phyloP scores from a whole-genome alignment of 805 yeast genomes.

The Barnettozyma pratensis region DNA sequence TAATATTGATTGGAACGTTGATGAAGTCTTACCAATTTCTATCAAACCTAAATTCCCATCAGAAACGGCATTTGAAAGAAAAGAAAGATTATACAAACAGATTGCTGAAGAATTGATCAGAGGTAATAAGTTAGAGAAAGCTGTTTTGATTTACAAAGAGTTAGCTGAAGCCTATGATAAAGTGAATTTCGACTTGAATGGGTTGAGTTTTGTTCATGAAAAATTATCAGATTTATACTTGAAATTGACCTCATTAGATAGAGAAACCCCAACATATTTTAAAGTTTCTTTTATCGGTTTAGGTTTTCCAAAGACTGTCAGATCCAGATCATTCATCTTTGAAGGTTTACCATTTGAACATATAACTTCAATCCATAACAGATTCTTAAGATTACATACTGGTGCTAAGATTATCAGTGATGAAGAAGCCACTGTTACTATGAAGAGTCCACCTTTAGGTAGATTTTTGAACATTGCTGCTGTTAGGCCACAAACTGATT shows the following conservation, averaged over 20 bases:
- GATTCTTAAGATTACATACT: slow-evolving; percentile 70
- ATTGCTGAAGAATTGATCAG: slow-evolving; percentile 65
- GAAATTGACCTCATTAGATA: slow-evolving; percentile 61
- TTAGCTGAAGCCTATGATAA: slow-evolving; percentile 69
- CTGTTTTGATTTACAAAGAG: slow-evolving; percentile 73
- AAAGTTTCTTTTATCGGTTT: slow-evolving; percentile 75
- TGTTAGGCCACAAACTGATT: slow-evolving; percentile 63
- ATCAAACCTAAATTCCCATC: slow-evolving; percentile 69
- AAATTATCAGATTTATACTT: slow-evolving; percentile 64
- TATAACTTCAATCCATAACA: slow-evolving; percentile 73
- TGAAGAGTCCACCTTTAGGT: slow-evolving; percentile 56
- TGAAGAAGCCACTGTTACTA: slow-evolving; percentile 47
- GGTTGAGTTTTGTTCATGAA: slow-evolving; percentile 66
- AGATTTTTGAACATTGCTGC: slow-evolving; percentile 66
- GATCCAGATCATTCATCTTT: slow-evolving; percentile 74
- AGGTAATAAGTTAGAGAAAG: slow-evolving; percentile 75
- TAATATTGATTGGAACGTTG: slow-evolving; percentile 70
- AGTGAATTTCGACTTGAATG: slow-evolving; percentile 68
- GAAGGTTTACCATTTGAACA: slow-evolving; percentile 89
- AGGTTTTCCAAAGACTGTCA: slow-evolving; percentile 74
- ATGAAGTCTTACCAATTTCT: slow-evolving; percentile 48
- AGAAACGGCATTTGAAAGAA: slow-evolving; percentile 76
- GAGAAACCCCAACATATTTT: slow-evolving; percentile 73
- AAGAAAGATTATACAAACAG: slow-evolving; percentile 62
- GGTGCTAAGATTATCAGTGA: slow-evolving; percentile 69